These are phyloP conservation scores for Oidium heveae DNA, from an alignment of 2,329 filamentous ascomycete species.

Conservation along the genomic window DNA sequence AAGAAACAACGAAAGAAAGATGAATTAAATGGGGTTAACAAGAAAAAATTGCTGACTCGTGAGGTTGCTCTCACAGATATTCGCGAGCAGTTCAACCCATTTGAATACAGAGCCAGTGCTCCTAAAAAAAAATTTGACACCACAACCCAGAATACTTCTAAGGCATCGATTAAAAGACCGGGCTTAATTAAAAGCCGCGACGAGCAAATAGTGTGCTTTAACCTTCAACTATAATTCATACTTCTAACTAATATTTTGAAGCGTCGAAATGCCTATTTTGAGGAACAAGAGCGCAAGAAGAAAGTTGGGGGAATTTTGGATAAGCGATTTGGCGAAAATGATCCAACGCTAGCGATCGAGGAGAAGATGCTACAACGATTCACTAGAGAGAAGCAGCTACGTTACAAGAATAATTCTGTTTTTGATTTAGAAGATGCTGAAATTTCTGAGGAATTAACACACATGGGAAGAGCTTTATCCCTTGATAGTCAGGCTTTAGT, in stretches of 20 bases:
- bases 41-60: conserved; percentile 51
- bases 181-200: conserved; percentile 64
- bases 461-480: conserved; percentile 51
- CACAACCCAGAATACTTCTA: conserved; percentile 26
- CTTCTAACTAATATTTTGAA: conserved; percentile 4
- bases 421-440: conserved; percentile 83
- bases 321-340: conserved; percentile 83
- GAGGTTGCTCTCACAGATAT: conserved; percentile 61
- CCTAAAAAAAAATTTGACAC: conserved; percentile 67
- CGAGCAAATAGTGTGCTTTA: conserved; percentile 46
- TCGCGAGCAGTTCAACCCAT: conserved; percentile 91
- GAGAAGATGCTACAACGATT: conserved; percentile 82
- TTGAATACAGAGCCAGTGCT: conserved; percentile 66
- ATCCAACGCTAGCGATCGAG: conserved; percentile 79
- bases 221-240: neutral
- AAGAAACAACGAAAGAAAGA: conserved; percentile 77
- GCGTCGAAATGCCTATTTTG: conserved; percentile 6
- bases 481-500: conserved; percentile 27
- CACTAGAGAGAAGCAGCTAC: conserved; percentile 59
- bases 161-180: conserved; percentile 44
- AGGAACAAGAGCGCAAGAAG: conserved; percentile 64
- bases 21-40: conserved; percentile 36
- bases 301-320: conserved; percentile 86
- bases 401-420: conserved; percentile 49
- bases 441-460: conserved; percentile 45